Base-by-base conservation (phyloP, 202 grass and related monocot genomes). In the Bolboschoenoplectus hybrid region DNA sequence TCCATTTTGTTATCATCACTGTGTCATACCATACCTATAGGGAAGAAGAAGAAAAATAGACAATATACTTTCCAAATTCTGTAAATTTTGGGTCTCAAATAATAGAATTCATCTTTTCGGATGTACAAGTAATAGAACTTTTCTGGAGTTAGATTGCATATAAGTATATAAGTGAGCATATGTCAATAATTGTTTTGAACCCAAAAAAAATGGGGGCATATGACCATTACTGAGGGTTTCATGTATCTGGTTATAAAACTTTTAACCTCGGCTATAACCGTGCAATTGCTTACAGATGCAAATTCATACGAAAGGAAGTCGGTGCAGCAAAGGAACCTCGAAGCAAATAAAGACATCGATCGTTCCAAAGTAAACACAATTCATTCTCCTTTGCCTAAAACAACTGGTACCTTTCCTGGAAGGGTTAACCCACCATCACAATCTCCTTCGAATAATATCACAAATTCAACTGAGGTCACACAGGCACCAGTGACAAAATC, bases 241-340 rank as follows among this genome's bases (percentile, higher is more conserved):
- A 38, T 51, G 51, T 40, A 58, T 79, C 7, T 40, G 5, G 20
- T 55, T 55, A 76, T 35, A 38, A 26, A 35, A 32, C 19, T 75
- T 74, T 51, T 35, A 77, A 56, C 34, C 26, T 20, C 6, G 39
- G 74, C 12, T 39, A 55, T 3, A 16, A 17, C 9, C 6, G 5
- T 77, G 6, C 34, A 78, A 78, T 55, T 57, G 43, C 10, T 58
- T 79, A 60, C 75, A 79, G 75, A 40, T 58, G 35, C 14, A 60
- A 79, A 78, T 78, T 57, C 52, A n/a, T 16, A 76, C 8, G 72
- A 79, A 79, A 79, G 75, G 17, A 10, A 40, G 52, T 79, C 5
- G 52, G 6, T 41, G 50, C 75, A 58, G 35, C 35, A 79, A 79
- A 43, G 20, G 0, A 79, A 79, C 2, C 6, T 79, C 6, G 36